These are phyloP conservation scores for Fraxinus ornus DNA, from an alignment of 305 asterid genomes.

Conservation along the genomic window DNA sequence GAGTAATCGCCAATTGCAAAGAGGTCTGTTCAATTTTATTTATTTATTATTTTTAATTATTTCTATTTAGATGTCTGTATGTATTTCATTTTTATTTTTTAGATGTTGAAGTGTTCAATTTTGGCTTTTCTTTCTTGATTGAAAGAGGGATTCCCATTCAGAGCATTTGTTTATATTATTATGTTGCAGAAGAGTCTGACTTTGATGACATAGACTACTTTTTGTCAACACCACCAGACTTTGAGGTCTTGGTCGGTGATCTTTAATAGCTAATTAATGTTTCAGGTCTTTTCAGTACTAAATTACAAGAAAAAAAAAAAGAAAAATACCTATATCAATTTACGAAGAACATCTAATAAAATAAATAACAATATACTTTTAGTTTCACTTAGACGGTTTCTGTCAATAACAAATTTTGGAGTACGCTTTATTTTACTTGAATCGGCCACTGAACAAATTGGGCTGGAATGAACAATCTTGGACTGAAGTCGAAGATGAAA, in stretches of 20 bases:
- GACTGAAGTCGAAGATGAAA: not conserved
- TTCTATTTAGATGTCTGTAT: not conserved
- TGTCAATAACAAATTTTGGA: not conserved
- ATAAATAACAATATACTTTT: not conserved
- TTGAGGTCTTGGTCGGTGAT: not conserved
- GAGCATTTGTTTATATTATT: not conserved
- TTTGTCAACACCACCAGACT: not conserved
- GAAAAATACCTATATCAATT: not conserved
- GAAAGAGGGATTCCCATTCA: not conserved
- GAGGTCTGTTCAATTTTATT: slow-evolving; percentile 28
- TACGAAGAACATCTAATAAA: not conserved
- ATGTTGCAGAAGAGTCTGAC: not conserved
- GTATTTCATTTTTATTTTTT: not conserved
- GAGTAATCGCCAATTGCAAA: slow-evolving; percentile 40
- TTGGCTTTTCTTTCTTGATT: not conserved
- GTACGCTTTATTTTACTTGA: not conserved
- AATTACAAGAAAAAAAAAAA: not conserved
- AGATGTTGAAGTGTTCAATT: not conserved
- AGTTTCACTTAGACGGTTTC: not conserved
- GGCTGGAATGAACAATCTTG: not conserved
- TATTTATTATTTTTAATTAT: not conserved
- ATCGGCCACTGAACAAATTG: not conserved
- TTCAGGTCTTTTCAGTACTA: not conserved
- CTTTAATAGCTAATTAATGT: not conserved
- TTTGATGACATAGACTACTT: slow-evolving; percentile 10